Evolutionary conservation across 2,329 filamentous ascomycete species (phyloP).

Genomic region (Diaporthe vaccinii): DNA sequence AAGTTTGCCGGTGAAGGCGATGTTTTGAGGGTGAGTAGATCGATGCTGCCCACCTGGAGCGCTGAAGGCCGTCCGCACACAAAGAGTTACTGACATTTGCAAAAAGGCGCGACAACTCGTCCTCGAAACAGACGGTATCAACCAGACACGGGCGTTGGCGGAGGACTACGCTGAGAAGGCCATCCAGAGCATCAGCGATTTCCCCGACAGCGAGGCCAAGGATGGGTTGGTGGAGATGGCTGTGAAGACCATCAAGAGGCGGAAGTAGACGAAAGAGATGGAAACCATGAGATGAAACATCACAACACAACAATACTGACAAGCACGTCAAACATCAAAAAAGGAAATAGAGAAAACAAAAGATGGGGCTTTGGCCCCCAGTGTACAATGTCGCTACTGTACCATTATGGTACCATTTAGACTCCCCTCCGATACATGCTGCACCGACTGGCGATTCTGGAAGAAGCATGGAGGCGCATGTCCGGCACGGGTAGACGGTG

Average conservation of each 20-base stretch:
- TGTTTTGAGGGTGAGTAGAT: conserved; percentile 78
- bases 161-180: conserved; percentile 93
- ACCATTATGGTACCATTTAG: not conserved
- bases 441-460: not conserved
- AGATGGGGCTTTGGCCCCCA: not conserved
- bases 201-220: conserved; percentile 97
- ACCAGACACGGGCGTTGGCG: conserved; percentile 91
- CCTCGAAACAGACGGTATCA: conserved; percentile 84
- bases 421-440: conserved; percentile 29
- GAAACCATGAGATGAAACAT: not conserved
- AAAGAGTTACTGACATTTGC: conserved; percentile 30
- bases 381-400: not conserved
- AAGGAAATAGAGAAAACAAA: not conserved
- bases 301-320: not conserved
- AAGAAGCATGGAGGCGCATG: not conserved
- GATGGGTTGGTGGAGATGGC: conserved; percentile 94
- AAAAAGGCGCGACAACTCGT: conserved; percentile 88
- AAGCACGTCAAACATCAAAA: not conserved
- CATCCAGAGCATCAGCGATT: conserved; percentile 83
- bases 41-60: no score
- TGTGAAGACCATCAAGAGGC: conserved; percentile 87
- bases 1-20: conserved; percentile 90
- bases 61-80: not conserved
- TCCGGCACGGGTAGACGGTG: not conserved
- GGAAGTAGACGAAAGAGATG: conserved; percentile 70